Base-by-base conservation (phyloP, 2,329 filamentous ascomycete genomes). In the Xylogone sp. region DNA sequence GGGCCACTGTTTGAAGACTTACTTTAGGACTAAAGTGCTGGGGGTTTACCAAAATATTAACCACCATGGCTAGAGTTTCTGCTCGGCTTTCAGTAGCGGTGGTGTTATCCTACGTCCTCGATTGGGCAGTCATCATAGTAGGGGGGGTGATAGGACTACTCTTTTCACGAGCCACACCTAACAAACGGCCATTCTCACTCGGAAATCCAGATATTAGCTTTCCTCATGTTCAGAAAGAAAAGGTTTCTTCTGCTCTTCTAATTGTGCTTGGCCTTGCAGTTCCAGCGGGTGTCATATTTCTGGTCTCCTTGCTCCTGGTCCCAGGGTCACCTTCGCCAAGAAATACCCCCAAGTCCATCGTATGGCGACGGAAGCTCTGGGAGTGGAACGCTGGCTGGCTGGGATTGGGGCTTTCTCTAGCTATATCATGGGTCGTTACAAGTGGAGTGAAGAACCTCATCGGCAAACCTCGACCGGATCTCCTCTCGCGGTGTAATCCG, bases 321-420 rank as follows among this genome's bases (percentile, higher is more conserved):
- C 90, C 90, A 1, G 89, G 88, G 3, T 78, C 81, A 5, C 85
- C 84, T 1, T 83, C 86, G 1, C 78, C 81, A 16, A 75, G 75
- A 42, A 76, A 78, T 19, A 84, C 86, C 0, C 83, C 88, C 1
- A 78, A 77, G 56, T 69, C 77, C 3, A 70, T 89, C 49, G 75
- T 92, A 43, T 91, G 89, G 84, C 82, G 81, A 65, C 81, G 89
- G 58, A 96, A 94, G 71, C 68, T 96, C 1, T 97, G 93, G 91
- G 92, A 97, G 68, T 84, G 89, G 67, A 90, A 97, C 65, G 84
- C 83, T 2, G 91, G 89, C 53, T 90, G 87, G 83, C 82, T 96
- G 62, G 92, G 92, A 0, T 77, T 96, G 2, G 88, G 77, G 1
- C 75, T 96, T 18, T 83, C 88, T 2, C 74, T 90, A 9, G 83